phyloP scores from a whole-genome alignment of 148 eudicot genomes.

The Selenicereus undatus region DNA sequence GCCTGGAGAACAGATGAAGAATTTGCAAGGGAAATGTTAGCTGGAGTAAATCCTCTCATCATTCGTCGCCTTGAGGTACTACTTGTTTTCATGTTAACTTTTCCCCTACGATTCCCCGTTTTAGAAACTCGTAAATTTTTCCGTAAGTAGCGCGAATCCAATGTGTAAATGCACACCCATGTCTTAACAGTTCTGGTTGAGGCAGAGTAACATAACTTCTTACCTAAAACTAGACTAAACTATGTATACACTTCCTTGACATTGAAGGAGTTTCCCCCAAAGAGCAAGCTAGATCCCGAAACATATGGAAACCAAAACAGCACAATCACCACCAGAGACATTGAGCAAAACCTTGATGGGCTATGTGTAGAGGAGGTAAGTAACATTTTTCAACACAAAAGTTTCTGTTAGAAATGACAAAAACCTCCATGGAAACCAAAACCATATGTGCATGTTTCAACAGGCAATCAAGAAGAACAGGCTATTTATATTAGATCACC shows the following conservation, averaged over 20 bases:
- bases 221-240: not conserved
- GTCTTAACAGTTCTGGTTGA: not conserved
- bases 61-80: conserved; percentile 60
- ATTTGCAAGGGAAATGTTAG: conserved; percentile 83
- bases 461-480: conserved; percentile 52
- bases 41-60: conserved; percentile 69
- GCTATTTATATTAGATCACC: conserved; percentile 72
- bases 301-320: conserved; percentile 67
- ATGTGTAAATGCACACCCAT: not conserved
- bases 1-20: conserved; percentile 93
- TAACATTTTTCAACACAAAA: conserved; percentile 18
- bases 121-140: too few relatives aligned
- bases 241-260: not conserved
- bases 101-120: not conserved
- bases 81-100: not conserved
- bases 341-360: conserved; percentile 52
- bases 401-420: not conserved
- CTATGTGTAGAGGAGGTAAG: conserved; percentile 57
- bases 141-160: not conserved
- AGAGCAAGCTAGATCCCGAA: conserved; percentile 62
- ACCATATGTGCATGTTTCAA: not conserved
- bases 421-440: not conserved
- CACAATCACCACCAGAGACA: conserved; percentile 47
- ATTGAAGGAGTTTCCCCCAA: conserved; percentile 49
- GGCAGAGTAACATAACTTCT: not conserved